Evolutionary conservation across 2,329 filamentous ascomycete genomes (phyloP).

Genomic region (Sporothrix globosa): DNA sequence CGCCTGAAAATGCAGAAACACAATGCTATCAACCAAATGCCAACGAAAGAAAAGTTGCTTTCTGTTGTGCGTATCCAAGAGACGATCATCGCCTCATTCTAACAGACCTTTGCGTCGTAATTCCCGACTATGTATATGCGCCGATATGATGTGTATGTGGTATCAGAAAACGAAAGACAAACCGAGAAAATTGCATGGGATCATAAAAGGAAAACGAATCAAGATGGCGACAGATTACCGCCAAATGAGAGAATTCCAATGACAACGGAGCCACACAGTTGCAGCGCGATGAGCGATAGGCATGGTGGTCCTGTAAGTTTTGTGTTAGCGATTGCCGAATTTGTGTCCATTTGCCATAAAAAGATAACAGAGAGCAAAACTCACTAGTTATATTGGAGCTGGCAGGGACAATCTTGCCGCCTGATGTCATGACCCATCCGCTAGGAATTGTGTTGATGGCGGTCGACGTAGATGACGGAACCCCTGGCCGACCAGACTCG

Average conservation of each 20-base stretch:
- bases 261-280: slow-evolving; percentile 51
- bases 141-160: slow-evolving; percentile 12
- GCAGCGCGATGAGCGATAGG: slow-evolving; percentile 53
- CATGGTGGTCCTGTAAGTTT: slow-evolving; percentile 47
- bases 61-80: neutral
- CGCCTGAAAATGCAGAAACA: slow-evolving; percentile 5
- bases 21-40: neutral
- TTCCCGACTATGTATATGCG: neutral
- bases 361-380: slow-evolving; percentile 30
- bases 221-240: neutral
- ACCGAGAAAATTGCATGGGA: neutral
- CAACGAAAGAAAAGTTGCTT: neutral
- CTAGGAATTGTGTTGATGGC: slow-evolving; percentile 64
- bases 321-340: neutral
- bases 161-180: neutral
- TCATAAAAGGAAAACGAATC: neutral
- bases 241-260: slow-evolving; percentile 32
- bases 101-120: neutral
- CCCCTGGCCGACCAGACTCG: slow-evolving; percentile 71
- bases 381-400: slow-evolving; percentile 63
- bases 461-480: slow-evolving; percentile 57
- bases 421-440: slow-evolving; percentile 78
- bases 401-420: slow-evolving; percentile 77
- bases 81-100: slow-evolving; percentile 5
- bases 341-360: neutral